These are phyloP conservation scores for Sporothrix humicola DNA, from an alignment of 2,329 filamentous ascomycete genomes.

Conservation along the genomic window DNA sequence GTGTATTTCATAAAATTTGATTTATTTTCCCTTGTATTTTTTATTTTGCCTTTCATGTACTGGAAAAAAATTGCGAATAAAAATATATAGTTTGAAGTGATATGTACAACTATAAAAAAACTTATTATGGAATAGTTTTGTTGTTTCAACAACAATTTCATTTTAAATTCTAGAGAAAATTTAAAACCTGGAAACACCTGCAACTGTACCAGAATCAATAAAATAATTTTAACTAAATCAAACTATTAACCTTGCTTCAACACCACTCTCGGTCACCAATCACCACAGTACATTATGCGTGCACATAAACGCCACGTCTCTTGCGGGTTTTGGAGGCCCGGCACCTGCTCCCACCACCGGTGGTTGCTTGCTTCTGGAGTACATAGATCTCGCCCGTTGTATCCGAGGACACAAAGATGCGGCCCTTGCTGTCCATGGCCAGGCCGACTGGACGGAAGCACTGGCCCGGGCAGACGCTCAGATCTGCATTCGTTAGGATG, in stretches of 20 bases:
- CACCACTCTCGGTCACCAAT: no score
- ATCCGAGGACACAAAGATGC: constrained; percentile 68
- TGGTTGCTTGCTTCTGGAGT: constrained; percentile 43
- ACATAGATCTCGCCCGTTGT: constrained; percentile 70
- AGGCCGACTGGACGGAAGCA: constrained; percentile 70
- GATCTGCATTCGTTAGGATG: constrained; percentile 62
- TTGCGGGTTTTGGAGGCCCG: background rate
- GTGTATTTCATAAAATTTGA: no score
- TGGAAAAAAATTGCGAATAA: no score
- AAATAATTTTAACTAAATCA: background rate
- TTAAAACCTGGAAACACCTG: no score
- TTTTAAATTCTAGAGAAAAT: no score
- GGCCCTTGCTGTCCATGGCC: constrained; percentile 55
- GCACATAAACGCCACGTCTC: background rate
- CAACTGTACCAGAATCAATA: no score
- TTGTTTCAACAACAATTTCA: no score
- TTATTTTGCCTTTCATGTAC: no score
- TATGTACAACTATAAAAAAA: no score
- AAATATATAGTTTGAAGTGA: no score
- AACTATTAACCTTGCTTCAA: background rate
- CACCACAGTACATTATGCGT: background rate
- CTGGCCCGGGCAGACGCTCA: constrained; percentile 56
- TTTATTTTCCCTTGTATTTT: no score
- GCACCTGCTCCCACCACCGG: background rate
- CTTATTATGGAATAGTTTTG: no score